Base-by-base conservation (phyloP, 1,284 basidiomycete genomes). In the Wolfiporia cocos region DNA sequence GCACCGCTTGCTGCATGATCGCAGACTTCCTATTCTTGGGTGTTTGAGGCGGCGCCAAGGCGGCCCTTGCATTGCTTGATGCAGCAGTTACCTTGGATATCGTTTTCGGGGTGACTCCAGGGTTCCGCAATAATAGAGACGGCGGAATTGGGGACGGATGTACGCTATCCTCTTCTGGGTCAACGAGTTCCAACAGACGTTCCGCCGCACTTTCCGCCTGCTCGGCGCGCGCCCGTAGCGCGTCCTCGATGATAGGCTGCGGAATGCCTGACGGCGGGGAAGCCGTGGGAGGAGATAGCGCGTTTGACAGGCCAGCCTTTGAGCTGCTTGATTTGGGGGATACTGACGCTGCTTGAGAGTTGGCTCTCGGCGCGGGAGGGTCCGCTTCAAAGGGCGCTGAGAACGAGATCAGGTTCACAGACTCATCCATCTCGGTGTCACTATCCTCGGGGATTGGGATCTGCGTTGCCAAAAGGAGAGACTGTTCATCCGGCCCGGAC, bases 171-270 rank as follows among this genome's bases (percentile, higher is more conserved):
- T 78, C 78, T 40, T 87, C 84, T 14, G 82, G 75, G 48, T 89
- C 85, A 17, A 86, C 82, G 18, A 91, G 69, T 58, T 91, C 88
- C 36, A 92, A 61, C 30, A 93, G 65, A 43, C 85, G 74, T 57
- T 88, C 81, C 2, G 89, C 92, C 5, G 91, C 86, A 55, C 86
- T 90, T 56, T 92, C 83, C 0, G 90, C 92, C 57, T 93, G 91
- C 49, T 87, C 86, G 2, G 90, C 91, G 46, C 89, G 78, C 2
- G 87, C 88, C 34, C 81, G 76, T 50, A 92, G 65, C 23, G 84
- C 87, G 57, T 93, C 90, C 55, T 93, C 90, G 1, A 91, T 76
- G 12, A 86, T 69, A 5, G 73, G 71, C 49, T 75, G 74, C 21
- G 68, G 62, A 4, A 64, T 54, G 41, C 56, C 58, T 11, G 63